Percentiles rank a stretch among this genome's conserved stretches.
These are phyloP conservation scores for Aristolochia fimbriata DNA, from an alignment of 164 flowering plant genomes.

Conservation along the genomic window DNA sequence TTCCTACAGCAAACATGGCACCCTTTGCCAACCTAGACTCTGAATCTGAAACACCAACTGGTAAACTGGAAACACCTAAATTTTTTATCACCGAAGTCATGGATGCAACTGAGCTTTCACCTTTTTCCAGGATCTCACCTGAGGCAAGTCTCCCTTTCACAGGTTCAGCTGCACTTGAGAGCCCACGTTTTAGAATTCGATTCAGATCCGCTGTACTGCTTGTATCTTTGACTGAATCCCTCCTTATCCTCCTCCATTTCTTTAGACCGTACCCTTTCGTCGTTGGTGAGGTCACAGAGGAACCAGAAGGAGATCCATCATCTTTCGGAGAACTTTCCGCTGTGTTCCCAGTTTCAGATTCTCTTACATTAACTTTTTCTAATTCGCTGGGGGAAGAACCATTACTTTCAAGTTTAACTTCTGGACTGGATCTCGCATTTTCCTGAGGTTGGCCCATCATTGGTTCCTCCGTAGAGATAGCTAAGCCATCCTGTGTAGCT, in stretches of 20 bases:
- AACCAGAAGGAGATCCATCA: conserved; percentile 13
- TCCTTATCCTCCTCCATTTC: conserved; percentile 74
- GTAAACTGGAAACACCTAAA: conserved; percentile 1
- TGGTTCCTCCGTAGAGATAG: background rate
- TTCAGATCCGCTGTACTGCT: conserved; percentile 21
- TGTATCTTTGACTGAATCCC: conserved; percentile 38
- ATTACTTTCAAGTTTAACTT: background rate
- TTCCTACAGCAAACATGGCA: conserved; percentile 25
- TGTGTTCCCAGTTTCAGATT: conserved; percentile 7
- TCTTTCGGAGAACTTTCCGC: conserved; percentile 8
- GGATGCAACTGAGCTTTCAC: conserved; percentile 17
- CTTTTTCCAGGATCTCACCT: conserved; percentile 22
- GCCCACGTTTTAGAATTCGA: conserved; percentile 52
- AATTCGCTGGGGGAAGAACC: background rate
- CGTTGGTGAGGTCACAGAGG: conserved; percentile 14
- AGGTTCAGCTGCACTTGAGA: conserved; percentile 14
- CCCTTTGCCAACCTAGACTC: conserved; percentile 33
- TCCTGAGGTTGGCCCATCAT: background rate
- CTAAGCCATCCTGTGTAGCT: background rate
- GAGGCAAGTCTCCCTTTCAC: conserved; percentile 13
- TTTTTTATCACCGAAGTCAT: conserved; percentile 4
- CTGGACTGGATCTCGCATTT: background rate
- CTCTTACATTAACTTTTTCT: conserved; percentile 7
- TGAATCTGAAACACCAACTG: conserved; percentile 17
- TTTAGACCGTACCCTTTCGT: conserved; percentile 68